phyloP scores from a whole-genome alignment of 257 asterid species.

The Craterostigma plantagineum region DNA sequence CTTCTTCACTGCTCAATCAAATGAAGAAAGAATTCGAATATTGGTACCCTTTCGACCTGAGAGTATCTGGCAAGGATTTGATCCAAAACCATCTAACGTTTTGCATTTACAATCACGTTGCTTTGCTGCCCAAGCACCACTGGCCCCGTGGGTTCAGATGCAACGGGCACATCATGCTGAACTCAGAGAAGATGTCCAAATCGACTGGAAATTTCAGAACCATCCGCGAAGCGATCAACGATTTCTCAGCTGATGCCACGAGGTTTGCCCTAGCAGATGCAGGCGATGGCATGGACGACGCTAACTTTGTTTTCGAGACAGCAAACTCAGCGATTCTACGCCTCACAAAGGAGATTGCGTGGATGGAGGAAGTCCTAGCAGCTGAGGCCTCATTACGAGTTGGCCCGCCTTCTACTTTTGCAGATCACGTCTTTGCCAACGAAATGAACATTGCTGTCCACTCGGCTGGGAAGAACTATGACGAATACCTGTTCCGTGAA shows the following conservation, averaged over 20 bases:
- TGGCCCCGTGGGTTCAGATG: conserved; percentile 93
- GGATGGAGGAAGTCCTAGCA: conserved; percentile 74
- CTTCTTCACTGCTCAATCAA: conserved; percentile 36
- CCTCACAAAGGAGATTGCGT: conserved; percentile 66
- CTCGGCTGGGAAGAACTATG: conserved; percentile 53
- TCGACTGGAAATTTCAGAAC: conserved; percentile 91
- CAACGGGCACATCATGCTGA: conserved; percentile 88
- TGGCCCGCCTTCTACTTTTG: conserved; percentile 32
- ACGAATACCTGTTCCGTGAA: conserved; percentile 72
- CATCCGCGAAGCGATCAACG: conserved; percentile 71
- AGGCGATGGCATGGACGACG: conserved; percentile 96
- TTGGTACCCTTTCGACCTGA: conserved; percentile 93
- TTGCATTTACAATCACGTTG: conserved; percentile 68
- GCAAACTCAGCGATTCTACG: conserved; percentile 88
- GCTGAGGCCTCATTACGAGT: conserved; percentile 50
- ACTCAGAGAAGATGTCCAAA: conserved; percentile 90
- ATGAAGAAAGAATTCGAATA: conserved; percentile 87
- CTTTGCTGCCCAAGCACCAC: conserved; percentile 56
- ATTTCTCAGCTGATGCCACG: conserved; percentile 96
- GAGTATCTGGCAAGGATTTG: conserved; percentile 95
- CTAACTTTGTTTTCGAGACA: conserved; percentile 82
- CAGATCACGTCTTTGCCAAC: conserved; percentile 66
- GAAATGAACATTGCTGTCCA: conserved; percentile 67
- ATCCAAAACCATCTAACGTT: conserved; percentile 88
- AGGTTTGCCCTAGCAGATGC: conserved; percentile 96